A percentile compares a stretch with the other conserved stretches of the same genome.
Conservation (phyloP, 257 asterid species). For the Solanum piurae region DNA sequence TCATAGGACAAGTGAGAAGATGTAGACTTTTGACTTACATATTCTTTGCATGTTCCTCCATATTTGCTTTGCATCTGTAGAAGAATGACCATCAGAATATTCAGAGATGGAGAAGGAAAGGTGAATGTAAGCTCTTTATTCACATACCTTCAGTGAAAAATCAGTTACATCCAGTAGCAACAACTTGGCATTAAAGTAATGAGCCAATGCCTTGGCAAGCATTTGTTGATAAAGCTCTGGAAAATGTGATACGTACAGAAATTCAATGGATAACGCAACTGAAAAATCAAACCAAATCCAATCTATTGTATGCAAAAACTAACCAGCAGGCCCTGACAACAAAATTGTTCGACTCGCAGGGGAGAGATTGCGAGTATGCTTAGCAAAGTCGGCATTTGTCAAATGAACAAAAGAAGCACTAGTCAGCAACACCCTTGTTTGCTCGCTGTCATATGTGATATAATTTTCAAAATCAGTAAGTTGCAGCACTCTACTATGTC, state of each 20-base stretch:
- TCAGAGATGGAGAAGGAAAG: slow-evolving; percentile 3
- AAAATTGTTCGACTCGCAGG: slow-evolving; percentile 79
- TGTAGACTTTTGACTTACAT: slow-evolving; percentile 35
- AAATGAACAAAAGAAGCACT: slow-evolving; percentile 74
- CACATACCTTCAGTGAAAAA: slow-evolving; percentile 59
- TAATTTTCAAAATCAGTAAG: not conserved
- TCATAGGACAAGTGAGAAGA: not conserved
- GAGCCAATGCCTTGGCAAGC: slow-evolving; percentile 80
- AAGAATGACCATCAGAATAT: slow-evolving; percentile 5
- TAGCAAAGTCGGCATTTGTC: slow-evolving; percentile 37
- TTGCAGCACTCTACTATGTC: not conserved
- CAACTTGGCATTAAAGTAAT: slow-evolving; percentile 59
- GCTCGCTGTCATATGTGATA: slow-evolving; percentile 34
- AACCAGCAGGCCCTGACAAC: slow-evolving; percentile 85
- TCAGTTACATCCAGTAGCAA: slow-evolving; percentile 58
- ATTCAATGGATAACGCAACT: too few species aligned
- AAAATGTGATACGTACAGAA: not conserved
- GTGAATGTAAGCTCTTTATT: not conserved
- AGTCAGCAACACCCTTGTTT: slow-evolving; percentile 54
- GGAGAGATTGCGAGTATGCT: slow-evolving; percentile 67
- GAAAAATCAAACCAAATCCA: not conserved
- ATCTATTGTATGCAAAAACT: not conserved
- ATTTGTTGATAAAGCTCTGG: slow-evolving; percentile 67
- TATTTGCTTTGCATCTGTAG: slow-evolving; percentile 72
- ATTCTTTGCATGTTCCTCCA: slow-evolving; percentile 37